Evolutionary conservation across 345 rosid species (phyloP).

Genomic region (Euphorbia peplus): DNA sequence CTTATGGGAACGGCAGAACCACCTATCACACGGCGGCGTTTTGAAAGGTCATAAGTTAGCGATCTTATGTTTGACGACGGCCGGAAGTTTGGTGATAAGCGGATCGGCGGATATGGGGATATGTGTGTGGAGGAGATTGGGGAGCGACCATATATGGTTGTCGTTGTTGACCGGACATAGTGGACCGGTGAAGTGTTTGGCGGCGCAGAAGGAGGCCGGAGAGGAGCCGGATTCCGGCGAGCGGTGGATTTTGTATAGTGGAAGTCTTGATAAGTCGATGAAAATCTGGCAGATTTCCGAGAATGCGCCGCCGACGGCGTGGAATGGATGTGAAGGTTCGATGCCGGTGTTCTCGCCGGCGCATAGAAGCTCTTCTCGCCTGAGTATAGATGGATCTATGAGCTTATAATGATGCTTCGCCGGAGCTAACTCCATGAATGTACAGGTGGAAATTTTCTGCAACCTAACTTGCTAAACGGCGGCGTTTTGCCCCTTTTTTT

Average conservation of each 20-base stretch:
- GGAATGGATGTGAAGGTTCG: slow-evolving; percentile 8
- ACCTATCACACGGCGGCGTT: slow-evolving; percentile 57
- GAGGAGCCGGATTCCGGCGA: slow-evolving; percentile 40
- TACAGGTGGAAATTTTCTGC: too few relatives aligned
- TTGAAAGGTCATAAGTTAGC: slow-evolving; percentile 78
- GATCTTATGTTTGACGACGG: slow-evolving; percentile 62
- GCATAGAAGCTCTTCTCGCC: slow-evolving; percentile 44
- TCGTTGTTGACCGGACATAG: slow-evolving; percentile 64
- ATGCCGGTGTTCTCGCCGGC: slow-evolving; percentile 15
- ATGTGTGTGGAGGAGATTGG: slow-evolving; percentile 71
- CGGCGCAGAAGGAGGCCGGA: slow-evolving; percentile 67
- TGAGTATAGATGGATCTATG: slow-evolving; percentile 18
- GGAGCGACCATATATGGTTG: slow-evolving; percentile 49
- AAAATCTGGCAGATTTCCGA: slow-evolving; percentile 88
- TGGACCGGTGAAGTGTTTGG: slow-evolving; percentile 92
- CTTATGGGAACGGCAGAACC: slow-evolving; percentile 63
- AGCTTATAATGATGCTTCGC: too few relatives aligned
- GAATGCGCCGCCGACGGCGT: slow-evolving; percentile 38
- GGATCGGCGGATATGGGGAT: slow-evolving; percentile 87
- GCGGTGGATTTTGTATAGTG: slow-evolving; percentile 85
- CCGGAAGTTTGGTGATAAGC: slow-evolving; percentile 66
- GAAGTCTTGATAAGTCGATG: slow-evolving; percentile 86
- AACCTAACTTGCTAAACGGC: too few relatives aligned
- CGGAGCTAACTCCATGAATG: too few relatives aligned
- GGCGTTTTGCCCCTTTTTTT: too few relatives aligned